Base-by-base conservation (phyloP, 805 yeast genomes). In the Starmerella geochares region DNA sequence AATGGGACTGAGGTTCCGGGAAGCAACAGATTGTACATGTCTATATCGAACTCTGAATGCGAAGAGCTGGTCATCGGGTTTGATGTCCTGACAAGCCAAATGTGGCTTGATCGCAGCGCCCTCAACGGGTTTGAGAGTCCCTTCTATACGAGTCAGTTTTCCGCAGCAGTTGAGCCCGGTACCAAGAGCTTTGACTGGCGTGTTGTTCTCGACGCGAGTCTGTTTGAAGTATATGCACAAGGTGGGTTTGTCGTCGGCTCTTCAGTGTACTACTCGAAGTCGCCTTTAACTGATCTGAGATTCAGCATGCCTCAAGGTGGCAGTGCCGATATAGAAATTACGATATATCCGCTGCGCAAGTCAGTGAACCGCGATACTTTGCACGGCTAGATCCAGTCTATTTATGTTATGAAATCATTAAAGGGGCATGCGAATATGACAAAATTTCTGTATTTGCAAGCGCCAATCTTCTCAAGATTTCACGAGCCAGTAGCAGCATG, bases 81-180 rank as follows among this genome's bases (percentile, higher is more conserved):
- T 23, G 58, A 54, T 20, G 35, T 28, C 11, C 17, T 33, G 32
- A 33, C 38, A 2, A 38, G 40, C 19, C 56, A 51, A 46, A 24
- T 55, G 16, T 55, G 58, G 58, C 16, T 55, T 5, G 57, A 54
- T 27, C 50, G 58, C 4, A 44, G 47, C n/a, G 11, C 25, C 10
- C 25, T 44, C 9, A 21, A 16, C 9, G 58, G 58, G 8, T 55
- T 55, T 39, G 7, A 27, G 16, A 29, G 51, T 32, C 58, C 58
- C 20, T 55, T 49, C 51, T 55, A 38, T 27, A 55, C 55, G 3
- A 54, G 47, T n/a, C 46, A 55, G 39, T 54, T 51, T 27, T 54
- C 58, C 1, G 48, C 50, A 3, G 45, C 54, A 2, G 14, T 53
- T 1, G 33, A n/a, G 6, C 44, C 40, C n/a, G 47, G 49, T 2